Evolutionary conservation across 768 basidiomycete genomes (phyloP).

Genomic region (Tylopilus vinaceipallidus): DNA sequence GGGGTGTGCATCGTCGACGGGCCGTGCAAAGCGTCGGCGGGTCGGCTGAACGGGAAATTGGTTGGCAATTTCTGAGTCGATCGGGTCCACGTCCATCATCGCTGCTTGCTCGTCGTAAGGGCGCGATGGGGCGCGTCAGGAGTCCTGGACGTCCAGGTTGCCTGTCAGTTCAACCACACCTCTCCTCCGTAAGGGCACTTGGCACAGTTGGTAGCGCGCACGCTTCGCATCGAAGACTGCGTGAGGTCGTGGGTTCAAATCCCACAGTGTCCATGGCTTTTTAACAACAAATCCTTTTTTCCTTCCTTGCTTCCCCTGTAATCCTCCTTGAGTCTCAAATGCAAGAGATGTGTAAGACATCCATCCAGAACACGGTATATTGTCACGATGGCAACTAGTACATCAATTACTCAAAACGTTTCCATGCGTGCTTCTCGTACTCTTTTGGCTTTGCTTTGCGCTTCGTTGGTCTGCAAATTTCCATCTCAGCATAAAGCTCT

Average conservation of each 20-base stretch:
- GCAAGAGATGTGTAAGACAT: not conserved
- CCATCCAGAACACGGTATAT: no score
- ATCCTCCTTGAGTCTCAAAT: no score
- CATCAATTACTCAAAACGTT: conserved; percentile 52
- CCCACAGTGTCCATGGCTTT: conserved; percentile 32
- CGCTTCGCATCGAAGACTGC: conserved; percentile 30
- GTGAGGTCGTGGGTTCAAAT: conserved; percentile 35
- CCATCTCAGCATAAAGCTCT: no score
- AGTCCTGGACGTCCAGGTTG: not conserved
- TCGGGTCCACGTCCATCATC: conserved; percentile 31
- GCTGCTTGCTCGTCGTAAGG: not conserved
- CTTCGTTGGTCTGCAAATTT: conserved; percentile 28
- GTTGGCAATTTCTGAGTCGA: conserved; percentile 25
- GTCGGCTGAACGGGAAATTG: conserved; percentile 8
- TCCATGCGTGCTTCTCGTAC: conserved; percentile 82
- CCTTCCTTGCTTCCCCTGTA: no score
- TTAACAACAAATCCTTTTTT: no score
- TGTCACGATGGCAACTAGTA: no score
- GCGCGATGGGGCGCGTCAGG: not conserved
- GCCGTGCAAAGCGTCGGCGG: conserved; percentile 33
- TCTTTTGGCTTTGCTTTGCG: conserved; percentile 50
- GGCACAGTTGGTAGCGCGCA: conserved; percentile 36
- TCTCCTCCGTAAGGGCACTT: conserved; percentile 16
- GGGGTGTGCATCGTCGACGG: conserved; percentile 76
- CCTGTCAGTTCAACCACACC: no score